Evolutionary conservation across 2,329 filamentous ascomycete species (phyloP), one percentile per base, ranked within the genome.

Genomic region (Claviceps maximensis): DNA sequence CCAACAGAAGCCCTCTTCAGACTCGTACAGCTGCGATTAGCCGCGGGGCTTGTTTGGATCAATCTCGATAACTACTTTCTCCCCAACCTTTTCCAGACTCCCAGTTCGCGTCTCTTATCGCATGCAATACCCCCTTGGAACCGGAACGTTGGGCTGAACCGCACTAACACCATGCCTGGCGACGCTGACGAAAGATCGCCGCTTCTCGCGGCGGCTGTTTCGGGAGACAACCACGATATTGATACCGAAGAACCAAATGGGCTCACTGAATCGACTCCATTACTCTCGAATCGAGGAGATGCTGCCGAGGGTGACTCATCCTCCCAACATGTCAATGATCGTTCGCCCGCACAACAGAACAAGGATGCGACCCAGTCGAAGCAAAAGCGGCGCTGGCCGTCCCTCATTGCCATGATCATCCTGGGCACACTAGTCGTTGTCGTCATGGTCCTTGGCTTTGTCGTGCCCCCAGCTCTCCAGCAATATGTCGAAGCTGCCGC

Each of bases 401-500:
- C 86, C 40, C 73, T 89, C 33, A 74, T 94, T 40, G 85, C 90
- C 31, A 79, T 95, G 56, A 59, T 76, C 1, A 54, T 85, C 2
- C 70, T 97, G 9, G 85, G 78, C 49, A 59, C 79, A 1, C 62
- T 83, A 7, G 74, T 84, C 6, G 61, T 91, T 23, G 65, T 76
- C 29, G 88, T 95, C 59, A 82, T 96, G 54, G 69, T 86, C 17
- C 72, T 91, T 53, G 88, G 83, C 17, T 95, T 95, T 69, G 78
- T 95, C 52, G 80, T 86, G 0, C 90, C 91, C 2, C 82, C 85
- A 17, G 80, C 84, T 8, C 80, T 95, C 12, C 82, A 95, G 68
- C 79, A 88, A 64, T 98, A 98, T 68, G 87, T 86, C 49, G 85
- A 91, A 68, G 77, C 90, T 66, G 88, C 90, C 3, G 77, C 84